Evolutionary conservation across 805 yeast genomes (phyloP).

Genomic region (Candida tallmaniae): DNA sequence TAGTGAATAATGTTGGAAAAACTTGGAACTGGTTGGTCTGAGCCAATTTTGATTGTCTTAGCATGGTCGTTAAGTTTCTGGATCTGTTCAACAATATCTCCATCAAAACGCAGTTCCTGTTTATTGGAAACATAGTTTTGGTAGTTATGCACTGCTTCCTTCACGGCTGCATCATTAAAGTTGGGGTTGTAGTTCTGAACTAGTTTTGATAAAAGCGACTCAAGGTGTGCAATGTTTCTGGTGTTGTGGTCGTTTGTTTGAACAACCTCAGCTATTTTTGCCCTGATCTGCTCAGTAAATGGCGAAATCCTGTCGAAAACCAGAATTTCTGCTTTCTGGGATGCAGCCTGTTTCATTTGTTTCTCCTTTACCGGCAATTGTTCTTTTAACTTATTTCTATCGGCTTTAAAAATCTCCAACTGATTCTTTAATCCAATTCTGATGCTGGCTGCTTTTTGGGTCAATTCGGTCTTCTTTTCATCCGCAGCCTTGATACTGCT

Average conservation of each 20-base stretch:
- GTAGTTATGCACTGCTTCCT: conserved; percentile 56
- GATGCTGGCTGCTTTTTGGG: conserved; percentile 4
- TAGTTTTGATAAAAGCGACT: conserved; percentile 46
- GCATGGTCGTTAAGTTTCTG: conserved; percentile 7
- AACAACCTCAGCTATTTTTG: not conserved
- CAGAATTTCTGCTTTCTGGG: conserved; percentile 3
- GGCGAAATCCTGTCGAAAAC: conserved; percentile 15
- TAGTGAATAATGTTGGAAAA: conserved; percentile 21
- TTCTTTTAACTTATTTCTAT: not conserved
- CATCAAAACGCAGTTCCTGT: conserved; percentile 6
- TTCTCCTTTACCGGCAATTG: conserved; percentile 1
- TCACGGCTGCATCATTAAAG: conserved; percentile 84
- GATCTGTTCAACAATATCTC: conserved; percentile 1
- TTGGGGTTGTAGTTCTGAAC: conserved; percentile 67
- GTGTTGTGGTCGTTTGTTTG: not conserved
- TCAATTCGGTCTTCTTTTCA: conserved; percentile 7
- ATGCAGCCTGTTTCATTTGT: not conserved
- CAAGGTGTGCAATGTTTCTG: conserved; percentile 29
- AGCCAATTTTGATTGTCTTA: conserved; percentile 5
- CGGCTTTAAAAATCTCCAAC: conserved; percentile 4
- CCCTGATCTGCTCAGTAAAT: conserved; percentile 1
- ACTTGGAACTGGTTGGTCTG: conserved; percentile 13
- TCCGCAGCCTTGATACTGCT: conserved; percentile 5
- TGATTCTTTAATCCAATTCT: conserved; percentile 4
- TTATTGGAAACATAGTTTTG: conserved; percentile 45